Evolutionary conservation across 2,329 filamentous ascomycete species (phyloP).

Genomic region (Elsinoe fawcettii): DNA sequence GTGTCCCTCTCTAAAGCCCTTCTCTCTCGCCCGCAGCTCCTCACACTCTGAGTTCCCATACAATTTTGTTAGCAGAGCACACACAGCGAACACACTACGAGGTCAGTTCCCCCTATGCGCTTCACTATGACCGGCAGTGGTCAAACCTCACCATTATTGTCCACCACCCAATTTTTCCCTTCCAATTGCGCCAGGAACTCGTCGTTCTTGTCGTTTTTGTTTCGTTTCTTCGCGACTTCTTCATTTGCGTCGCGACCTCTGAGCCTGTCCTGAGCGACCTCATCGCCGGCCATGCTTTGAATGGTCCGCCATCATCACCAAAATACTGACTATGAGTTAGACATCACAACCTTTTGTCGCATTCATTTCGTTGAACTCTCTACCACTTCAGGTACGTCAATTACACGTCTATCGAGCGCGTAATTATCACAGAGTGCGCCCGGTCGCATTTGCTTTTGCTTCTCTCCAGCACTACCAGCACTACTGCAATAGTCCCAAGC

Average conservation of each 20-base stretch:
- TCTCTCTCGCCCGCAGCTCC: background rate
- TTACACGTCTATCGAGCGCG: conserved; percentile 5
- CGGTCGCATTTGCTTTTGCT: background rate
- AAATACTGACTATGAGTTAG: conserved; percentile 2
- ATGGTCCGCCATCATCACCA: conserved; percentile 2
- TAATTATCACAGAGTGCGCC: background rate
- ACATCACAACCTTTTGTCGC: background rate
- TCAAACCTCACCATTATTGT: background rate
- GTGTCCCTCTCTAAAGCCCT: background rate
- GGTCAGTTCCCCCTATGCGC: background rate
- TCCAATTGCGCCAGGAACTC: conserved; percentile 7
- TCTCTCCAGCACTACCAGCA: background rate
- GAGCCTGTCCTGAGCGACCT: conserved; percentile 6
- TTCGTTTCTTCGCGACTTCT: conserved; percentile 7
- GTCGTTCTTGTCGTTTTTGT: conserved; percentile 9
- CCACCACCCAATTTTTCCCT: conserved; percentile 14
- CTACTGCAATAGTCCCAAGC: background rate
- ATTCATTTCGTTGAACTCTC: background rate
- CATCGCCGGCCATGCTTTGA: conserved; percentile 5
- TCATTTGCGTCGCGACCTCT: background rate
- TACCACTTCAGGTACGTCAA: conserved; percentile 1
- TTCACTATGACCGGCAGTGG: background rate
- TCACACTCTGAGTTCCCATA: conserved; percentile 11
- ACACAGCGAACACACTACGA: background rate
- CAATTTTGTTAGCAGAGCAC: conserved; percentile 10